phyloP scores from a whole-genome alignment of 2,329 filamentous ascomycete genomes.

The Epichloe coenophiala region DNA sequence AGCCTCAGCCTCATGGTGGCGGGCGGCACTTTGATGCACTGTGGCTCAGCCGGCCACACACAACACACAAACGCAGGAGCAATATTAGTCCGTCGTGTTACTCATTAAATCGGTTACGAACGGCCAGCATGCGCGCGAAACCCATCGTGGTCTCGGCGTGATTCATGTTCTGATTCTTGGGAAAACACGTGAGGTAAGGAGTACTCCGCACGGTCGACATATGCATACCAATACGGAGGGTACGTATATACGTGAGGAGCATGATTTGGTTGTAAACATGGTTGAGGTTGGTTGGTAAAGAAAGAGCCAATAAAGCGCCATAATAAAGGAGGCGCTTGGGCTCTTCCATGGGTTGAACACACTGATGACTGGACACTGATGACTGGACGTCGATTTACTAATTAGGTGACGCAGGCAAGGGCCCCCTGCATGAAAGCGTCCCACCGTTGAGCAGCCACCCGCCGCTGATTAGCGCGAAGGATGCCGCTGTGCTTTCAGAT shows the following conservation, averaged over 20 bases:
- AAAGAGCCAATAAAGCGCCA: background rate
- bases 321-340: background rate
- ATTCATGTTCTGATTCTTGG: no score
- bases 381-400: no score
- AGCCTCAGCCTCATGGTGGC: slow-evolving; percentile 5
- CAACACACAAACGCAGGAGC: no score
- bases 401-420: background rate
- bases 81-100: no score
- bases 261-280: no score
- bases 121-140: no score
- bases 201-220: no score
- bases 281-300: background rate
- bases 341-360: background rate
- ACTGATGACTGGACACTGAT: no score
- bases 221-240: accelerated
- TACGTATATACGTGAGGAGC: no score
- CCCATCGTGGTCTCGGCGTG: no score
- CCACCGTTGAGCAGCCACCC: background rate
- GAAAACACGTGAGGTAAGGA: no score
- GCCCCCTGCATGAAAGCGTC: background rate
- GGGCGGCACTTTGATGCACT: background rate
- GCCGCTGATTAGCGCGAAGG: background rate
- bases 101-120: no score
- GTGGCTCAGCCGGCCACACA: slow-evolving; percentile 1
- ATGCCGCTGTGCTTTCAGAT: background rate